Evolutionary conservation across 305 asterid genomes (phyloP), one percentile per base, ranked within the genome.

Genomic region (Stenogyne calaminthoides): DNA sequence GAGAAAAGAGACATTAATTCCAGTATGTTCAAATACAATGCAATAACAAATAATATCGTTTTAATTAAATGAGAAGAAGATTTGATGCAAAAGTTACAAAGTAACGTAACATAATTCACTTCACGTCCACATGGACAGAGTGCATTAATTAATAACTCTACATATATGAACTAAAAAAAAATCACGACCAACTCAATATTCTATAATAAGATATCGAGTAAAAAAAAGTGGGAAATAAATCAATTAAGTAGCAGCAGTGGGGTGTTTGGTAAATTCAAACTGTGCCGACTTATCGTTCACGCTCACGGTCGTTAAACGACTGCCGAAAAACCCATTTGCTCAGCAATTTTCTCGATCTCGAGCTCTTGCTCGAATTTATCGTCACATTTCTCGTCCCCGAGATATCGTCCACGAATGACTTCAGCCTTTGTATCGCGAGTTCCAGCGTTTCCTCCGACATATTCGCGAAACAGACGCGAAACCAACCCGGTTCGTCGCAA

Each of bases 111-210:
- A 69, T 46, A 73, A 75, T 74, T 76, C 97, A 91, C 95, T 87
- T 80, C 96, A 81, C 85, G 81, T 84, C 96, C 96, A 85, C 90
- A 85, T 80, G 91, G 96, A 88, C 86, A 79, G 93, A 89, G 96
- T 89, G 95, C 95, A 82, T 11, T 70, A 55, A 80, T 79, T 0
- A n/a, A n/a, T n/a, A n/a, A n/a, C 81, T 69, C 82, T 77, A 76
- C 70, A 72, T 77, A 76, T 67, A 70, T 47, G 14, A 68, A 60
- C 66, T 20, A 16, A 60, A 20, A 71, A 37, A 61, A 34, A 65
- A 57, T 10, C 44, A 59, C 63, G 29, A 76, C 74, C 67, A 82
- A 86, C 96, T 89, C 97, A 81, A 82, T 74, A 79, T 56, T 64
- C 69, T 58, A 12, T 63, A 70, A 73, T 51, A 57, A 67, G 72